phyloP scores from a whole-genome alignment of 805 yeast genomes.

The Saturnispora bothae region DNA sequence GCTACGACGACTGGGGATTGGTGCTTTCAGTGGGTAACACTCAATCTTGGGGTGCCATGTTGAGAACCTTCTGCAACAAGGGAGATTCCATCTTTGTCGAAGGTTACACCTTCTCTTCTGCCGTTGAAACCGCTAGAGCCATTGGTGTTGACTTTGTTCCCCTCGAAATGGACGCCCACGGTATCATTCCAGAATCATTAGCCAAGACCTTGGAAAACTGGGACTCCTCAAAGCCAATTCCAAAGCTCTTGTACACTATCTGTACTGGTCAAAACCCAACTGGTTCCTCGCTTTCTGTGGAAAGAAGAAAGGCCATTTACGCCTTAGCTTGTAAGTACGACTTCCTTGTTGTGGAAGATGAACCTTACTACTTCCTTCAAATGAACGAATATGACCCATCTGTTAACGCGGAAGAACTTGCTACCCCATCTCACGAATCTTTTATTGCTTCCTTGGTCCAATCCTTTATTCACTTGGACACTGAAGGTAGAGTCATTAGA shows the following conservation, averaged over 20 bases:
- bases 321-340: constrained; percentile 77
- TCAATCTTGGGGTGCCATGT: constrained; percentile 79
- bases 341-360: constrained; percentile 83
- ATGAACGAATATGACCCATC: constrained; percentile 66
- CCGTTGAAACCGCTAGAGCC: constrained; percentile 58
- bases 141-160: constrained; percentile 56
- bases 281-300: constrained; percentile 69
- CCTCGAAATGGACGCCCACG: constrained; percentile 53
- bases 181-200: constrained; percentile 50
- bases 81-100: constrained; percentile 68
- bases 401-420: constrained; percentile 24
- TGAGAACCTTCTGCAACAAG: constrained; percentile 45
- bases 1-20: constrained; percentile 64
- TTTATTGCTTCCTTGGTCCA: constrained; percentile 60
- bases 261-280: constrained; percentile 98
- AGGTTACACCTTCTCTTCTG: constrained; percentile 66
- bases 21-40: constrained; percentile 79
- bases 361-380: constrained; percentile 94
- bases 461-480: constrained; percentile 65
- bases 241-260: constrained; percentile 81
- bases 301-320: constrained; percentile 72
- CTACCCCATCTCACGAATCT: constrained; percentile 41
- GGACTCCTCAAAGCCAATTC: constrained; percentile 46
- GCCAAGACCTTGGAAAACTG: constrained; percentile 48
- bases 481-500: constrained; percentile 83